Evolutionary conservation across 495 filamentous ascomycete genomes (phyloP).

Genomic region (Hyaloscypha variabilis): DNA sequence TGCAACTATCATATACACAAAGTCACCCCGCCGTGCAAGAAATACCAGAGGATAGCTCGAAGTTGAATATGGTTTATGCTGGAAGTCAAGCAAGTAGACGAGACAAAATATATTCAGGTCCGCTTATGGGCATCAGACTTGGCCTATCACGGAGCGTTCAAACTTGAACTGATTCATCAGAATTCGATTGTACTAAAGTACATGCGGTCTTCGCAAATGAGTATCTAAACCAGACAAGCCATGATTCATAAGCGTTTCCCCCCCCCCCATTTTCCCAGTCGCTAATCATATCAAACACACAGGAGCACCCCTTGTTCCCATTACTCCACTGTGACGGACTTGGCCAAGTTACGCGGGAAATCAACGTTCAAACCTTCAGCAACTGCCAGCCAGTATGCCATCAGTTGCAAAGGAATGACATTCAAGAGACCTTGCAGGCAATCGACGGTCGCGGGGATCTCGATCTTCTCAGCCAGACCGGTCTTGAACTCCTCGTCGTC

Average conservation of each 20-base stretch:
- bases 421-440: constrained; percentile 94
- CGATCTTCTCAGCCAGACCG: constrained; percentile 92
- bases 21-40: too few species aligned
- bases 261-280: constrained; percentile 15
- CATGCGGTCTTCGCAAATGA: constrained; percentile 13
- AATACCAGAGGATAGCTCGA: too few species aligned
- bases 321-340: constrained; percentile 98
- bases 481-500: constrained; percentile 85
- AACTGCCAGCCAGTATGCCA: constrained; percentile 98
- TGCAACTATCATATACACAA: too few species aligned
- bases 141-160: not conserved
- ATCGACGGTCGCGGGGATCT: constrained; percentile 94
- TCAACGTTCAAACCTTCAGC: constrained; percentile 95
- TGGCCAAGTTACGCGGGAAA: constrained; percentile 96
- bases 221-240: constrained; percentile 15
- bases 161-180: not conserved
- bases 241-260: constrained; percentile 10
- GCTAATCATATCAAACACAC: constrained; percentile 19
- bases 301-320: not conserved
- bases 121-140: not conserved
- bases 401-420: constrained; percentile 95
- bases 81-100: too few species aligned
- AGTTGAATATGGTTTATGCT: too few species aligned
- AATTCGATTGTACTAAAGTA: constrained; percentile 7
- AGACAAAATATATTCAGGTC: too few species aligned